Base-by-base conservation (phyloP, 495 filamentous ascomycete species). In the Amphirosellinia nigrospora region DNA sequence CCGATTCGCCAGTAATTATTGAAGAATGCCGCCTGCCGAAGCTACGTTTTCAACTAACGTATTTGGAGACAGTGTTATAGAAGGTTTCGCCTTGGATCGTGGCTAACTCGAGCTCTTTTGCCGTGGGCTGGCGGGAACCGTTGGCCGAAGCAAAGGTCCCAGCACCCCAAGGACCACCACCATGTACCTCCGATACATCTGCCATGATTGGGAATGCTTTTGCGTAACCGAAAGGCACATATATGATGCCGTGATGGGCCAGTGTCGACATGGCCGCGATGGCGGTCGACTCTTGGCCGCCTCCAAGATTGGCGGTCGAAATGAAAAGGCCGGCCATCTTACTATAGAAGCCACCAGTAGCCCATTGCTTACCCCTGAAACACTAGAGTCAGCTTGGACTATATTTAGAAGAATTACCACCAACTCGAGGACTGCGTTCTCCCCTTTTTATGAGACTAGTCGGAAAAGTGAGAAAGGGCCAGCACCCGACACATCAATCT, bases 311-410 rank as follows among this genome's bases (percentile, higher is more conserved):
- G 56, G 84, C 94, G 15, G 93, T 95, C 61, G 90, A 92, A 81
- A 99, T 78, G 88, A 99, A 99, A 56, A 98, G 67, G 79, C 96
- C 95, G 60, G 91, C 96, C 73, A 92, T 92, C 88, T 98, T 99
- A 82, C 93, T 93, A 85, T 88, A 91, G 86, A 87, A 94, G 72
- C 86, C 90, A 70, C 94, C 93, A 21, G 80, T 77, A 43, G 79
- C 73, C 91, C 92, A 93, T 74, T 91, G 90, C 77, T 86, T 82
- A 75, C 93, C 93, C n/a, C n/a, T n/a, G n/a, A n/a, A n/a, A n/a
- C n/a, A n/a, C n/a, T n/a, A n/a, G n/a, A n/a, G n/a, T n/a, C n/a
- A n/a, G n/a, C n/a, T n/a, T n/a, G n/a, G n/a, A n/a, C n/a, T n/a
- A n/a, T n/a, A n/a, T n/a, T n/a, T n/a, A n/a, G n/a, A n/a, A n/a